Evolutionary conservation across 306 rosid species (phyloP).

Genomic region (Benincasa hispida): DNA sequence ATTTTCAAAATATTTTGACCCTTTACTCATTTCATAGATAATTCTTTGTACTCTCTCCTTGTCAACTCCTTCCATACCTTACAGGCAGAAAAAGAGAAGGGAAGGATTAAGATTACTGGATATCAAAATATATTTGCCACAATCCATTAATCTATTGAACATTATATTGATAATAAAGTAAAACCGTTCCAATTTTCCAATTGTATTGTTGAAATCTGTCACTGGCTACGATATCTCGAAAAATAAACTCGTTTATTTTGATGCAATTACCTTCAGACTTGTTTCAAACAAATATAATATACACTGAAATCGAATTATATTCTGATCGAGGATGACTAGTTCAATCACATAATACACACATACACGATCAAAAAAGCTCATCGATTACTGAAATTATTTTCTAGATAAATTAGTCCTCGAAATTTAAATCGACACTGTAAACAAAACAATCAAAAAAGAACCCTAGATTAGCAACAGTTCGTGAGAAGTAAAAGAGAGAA

Average conservation of each 20-base stretch:
- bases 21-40: conserved; percentile 92
- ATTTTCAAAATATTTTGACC: conserved; percentile 74
- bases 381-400: background rate
- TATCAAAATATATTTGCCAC: background rate
- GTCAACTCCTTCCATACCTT: conserved; percentile 96
- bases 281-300: background rate
- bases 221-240: background rate
- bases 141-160: background rate
- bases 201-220: background rate
- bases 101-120: background rate
- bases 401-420: background rate
- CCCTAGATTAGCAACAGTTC: conserved; percentile 44
- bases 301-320: background rate
- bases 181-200: background rate
- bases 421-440: background rate
- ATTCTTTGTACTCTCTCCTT: conserved; percentile 78
- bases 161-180: background rate
- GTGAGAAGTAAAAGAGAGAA: background rate
- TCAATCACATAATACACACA: background rate
- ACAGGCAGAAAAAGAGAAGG: background rate
- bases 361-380: background rate
- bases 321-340: background rate
- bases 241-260: background rate
- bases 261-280: background rate
- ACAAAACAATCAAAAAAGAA: background rate